These are phyloP conservation scores for Corinectria fuckeliana DNA, from an alignment of 2,329 filamentous ascomycete species.

Conservation along the genomic window DNA sequence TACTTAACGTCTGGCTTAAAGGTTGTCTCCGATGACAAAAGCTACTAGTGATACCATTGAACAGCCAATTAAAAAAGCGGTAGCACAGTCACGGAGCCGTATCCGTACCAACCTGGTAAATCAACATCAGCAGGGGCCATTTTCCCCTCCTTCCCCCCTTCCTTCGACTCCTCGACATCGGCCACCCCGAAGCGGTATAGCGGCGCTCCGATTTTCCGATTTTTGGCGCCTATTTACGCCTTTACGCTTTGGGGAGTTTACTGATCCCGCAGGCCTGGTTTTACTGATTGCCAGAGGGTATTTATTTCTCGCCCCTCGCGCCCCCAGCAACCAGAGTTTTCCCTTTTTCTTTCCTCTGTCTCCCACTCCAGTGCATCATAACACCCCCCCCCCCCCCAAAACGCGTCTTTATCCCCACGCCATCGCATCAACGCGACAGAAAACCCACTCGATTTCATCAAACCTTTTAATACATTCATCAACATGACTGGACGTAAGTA, in stretches of 20 bases:
- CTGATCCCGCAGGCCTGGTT: conserved; percentile 33
- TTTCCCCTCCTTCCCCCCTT: too few relatives aligned
- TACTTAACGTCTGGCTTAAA: too few relatives aligned
- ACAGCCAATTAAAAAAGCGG: conserved; percentile 15
- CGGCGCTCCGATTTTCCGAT: conserved; percentile 9
- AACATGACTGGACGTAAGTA: conserved; percentile 78
- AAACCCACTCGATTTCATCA: conserved; percentile 38
- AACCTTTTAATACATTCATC: conserved; percentile 47
- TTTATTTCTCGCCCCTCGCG: conserved; percentile 42
- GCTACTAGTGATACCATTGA: neutral
- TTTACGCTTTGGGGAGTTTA: conserved; percentile 23
- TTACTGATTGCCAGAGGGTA: conserved; percentile 48
- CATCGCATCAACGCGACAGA: conserved; percentile 38
- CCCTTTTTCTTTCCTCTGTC: conserved; percentile 30
- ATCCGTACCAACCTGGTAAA: neutral
- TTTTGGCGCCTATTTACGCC: conserved; percentile 8
- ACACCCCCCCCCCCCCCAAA: conserved; percentile 27
- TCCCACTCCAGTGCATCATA: conserved; percentile 11
- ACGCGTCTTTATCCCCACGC: conserved; percentile 36
- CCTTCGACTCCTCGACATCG: too few relatives aligned
- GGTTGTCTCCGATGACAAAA: neutral
- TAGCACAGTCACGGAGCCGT: neutral
- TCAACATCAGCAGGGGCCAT: neutral
- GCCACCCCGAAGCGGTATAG: conserved; percentile 12
- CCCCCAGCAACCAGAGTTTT: conserved; percentile 37